phyloP scores from a whole-genome alignment of 192 early-diverging fungal genomes.

The Coemansia sp. region DNA sequence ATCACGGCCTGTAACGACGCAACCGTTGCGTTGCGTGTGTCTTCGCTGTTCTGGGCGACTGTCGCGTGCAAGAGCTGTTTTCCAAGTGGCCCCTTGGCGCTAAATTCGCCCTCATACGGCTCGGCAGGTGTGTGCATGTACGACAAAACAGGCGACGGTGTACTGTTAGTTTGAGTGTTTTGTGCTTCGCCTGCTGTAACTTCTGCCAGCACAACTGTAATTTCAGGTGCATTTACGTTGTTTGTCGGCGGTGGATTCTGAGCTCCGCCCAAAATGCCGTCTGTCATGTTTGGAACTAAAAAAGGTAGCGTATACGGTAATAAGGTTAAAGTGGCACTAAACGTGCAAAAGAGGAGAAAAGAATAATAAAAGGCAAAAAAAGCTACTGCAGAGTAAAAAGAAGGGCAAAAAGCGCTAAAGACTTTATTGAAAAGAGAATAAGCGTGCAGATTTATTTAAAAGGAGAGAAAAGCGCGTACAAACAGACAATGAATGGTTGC shows the following conservation, averaged over 20 bases:
- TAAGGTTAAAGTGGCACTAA: not conserved
- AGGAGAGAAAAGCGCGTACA: too few relatives aligned
- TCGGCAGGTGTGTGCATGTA: conserved; percentile 39
- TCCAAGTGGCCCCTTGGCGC: not conserved
- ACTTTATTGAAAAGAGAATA: not conserved
- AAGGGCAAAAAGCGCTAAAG: not conserved
- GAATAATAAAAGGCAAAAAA: not conserved
- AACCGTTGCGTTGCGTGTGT: conserved; percentile 13
- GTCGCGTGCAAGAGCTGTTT: not conserved
- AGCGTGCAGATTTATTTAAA: too few relatives aligned
- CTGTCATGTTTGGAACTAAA: not conserved
- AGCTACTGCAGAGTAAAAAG: not conserved
- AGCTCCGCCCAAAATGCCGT: conserved; percentile 2
- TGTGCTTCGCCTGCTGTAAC: not conserved
- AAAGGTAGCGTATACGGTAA: not conserved
- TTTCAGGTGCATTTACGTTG: not conserved
- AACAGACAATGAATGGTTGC: too few relatives aligned
- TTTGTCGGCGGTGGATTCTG: not conserved
- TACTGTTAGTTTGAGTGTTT: not conserved
- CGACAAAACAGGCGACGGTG: conserved; percentile 14
- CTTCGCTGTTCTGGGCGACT: not conserved
- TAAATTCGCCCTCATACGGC: conserved; percentile 23
- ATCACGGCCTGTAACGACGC: conserved; percentile 21
- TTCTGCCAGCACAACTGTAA: not conserved
- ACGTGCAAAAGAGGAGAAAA: not conserved